Evolutionary conservation across 257 asterid genomes (phyloP).

Genomic region (Fraxinus excelsior): DNA sequence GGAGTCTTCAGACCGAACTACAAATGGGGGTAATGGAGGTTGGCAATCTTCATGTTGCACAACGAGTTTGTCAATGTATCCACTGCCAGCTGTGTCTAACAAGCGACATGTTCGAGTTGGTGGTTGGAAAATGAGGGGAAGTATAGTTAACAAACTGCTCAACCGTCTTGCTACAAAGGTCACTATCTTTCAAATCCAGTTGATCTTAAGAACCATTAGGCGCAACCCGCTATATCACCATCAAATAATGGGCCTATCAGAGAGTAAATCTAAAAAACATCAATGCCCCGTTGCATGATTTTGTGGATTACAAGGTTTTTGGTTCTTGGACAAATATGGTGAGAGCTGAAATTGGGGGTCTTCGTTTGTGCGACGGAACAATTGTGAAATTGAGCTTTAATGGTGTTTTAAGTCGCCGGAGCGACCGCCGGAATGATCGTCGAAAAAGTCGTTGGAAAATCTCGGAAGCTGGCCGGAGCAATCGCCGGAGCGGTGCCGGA

Average conservation of each 20-base stretch:
- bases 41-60: conserved; percentile 99
- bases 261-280: neutral
- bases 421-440: no score
- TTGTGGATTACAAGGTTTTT: no score
- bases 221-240: conserved; percentile 96
- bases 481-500: no score
- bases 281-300: no score
- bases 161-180: conserved; percentile 87
- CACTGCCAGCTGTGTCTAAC: conserved; percentile 87
- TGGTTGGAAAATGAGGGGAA: conserved; percentile 96
- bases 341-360: no score
- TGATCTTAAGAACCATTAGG: conserved; percentile 92
- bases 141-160: conserved; percentile 83
- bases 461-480: no score
- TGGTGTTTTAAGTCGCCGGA: no score
- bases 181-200: conserved; percentile 79
- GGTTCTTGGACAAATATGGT: no score
- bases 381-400: no score
- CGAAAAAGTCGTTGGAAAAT: no score
- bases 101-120: conserved; percentile 94
- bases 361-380: no score
- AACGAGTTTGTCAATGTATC: conserved; percentile 79
- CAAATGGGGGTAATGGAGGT: conserved; percentile 99
- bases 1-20: conserved; percentile 83
- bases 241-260: conserved; percentile 35